Evolutionary conservation across 2,329 filamentous ascomycete genomes (phyloP).

Genomic region (Sclerotiophoma versabilis): DNA sequence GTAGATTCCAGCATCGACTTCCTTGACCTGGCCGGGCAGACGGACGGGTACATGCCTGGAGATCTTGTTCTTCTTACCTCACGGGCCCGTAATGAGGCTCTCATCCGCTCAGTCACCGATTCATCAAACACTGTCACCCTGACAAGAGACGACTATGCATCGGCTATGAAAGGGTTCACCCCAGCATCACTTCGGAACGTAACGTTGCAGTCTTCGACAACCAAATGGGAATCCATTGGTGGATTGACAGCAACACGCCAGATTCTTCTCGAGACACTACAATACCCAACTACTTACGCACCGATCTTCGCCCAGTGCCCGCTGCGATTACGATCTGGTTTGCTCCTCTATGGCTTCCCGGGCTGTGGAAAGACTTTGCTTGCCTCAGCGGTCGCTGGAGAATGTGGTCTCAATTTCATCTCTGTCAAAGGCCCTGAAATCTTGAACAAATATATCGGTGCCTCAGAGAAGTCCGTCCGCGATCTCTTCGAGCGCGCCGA

Average conservation of each 20-base stretch:
- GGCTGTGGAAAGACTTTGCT: slow-evolving; percentile 97
- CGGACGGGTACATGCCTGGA: slow-evolving; percentile 97
- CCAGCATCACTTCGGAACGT: slow-evolving; percentile 95
- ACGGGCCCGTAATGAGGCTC: slow-evolving; percentile 86
- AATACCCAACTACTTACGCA: slow-evolving; percentile 97
- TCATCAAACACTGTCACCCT: slow-evolving; percentile 63
- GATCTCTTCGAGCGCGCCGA: slow-evolving; percentile 93
- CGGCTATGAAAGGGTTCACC: slow-evolving; percentile 88
- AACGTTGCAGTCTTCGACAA: slow-evolving; percentile 89
- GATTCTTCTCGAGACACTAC: slow-evolving; percentile 90
- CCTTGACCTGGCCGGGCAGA: slow-evolving; percentile 89
- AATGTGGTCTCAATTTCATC: slow-evolving; percentile 98
- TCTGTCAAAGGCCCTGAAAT: slow-evolving; percentile 98
- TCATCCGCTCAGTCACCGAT: slow-evolving; percentile 78
- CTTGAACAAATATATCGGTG: slow-evolving; percentile 98
- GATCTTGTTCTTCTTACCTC: slow-evolving; percentile 87
- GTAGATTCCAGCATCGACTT: slow-evolving; percentile 84
- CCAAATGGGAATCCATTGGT: slow-evolving; percentile 90
- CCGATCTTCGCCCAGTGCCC: slow-evolving; percentile 97
- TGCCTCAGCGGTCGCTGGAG: slow-evolving; percentile 94
- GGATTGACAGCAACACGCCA: slow-evolving; percentile 85
- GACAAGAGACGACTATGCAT: slow-evolving; percentile 77
- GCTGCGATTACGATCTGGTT: slow-evolving; percentile 88
- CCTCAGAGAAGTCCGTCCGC: slow-evolving; percentile 93
- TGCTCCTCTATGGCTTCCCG: slow-evolving; percentile 92